Conservation (phyloP, 352 stramenopile genomes). For the Halophytophthora polymorphica region DNA sequence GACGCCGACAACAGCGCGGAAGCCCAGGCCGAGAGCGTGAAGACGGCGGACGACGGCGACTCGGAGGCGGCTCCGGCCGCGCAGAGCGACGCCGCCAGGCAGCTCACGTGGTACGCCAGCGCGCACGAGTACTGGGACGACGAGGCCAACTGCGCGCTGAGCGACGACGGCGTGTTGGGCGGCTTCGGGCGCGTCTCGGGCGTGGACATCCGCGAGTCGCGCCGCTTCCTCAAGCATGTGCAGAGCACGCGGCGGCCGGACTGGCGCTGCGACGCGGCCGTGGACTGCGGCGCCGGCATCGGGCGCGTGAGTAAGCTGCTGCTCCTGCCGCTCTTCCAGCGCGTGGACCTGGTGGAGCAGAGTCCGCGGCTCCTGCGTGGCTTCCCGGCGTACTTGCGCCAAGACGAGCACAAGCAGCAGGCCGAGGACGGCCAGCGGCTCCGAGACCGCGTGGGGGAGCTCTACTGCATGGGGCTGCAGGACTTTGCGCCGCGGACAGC, state of each 20-base stretch:
- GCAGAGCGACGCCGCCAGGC: constrained; percentile 2
- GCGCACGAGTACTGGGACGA: constrained; percentile 85
- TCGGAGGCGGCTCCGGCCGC: background rate
- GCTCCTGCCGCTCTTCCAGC: constrained; percentile 83
- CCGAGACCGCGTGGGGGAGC: constrained; percentile 52
- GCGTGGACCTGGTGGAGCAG: constrained; percentile 94
- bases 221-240: constrained; percentile 49
- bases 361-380: constrained; percentile 88
- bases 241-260: constrained; percentile 35
- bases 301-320: constrained; percentile 94
- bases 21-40: constrained; percentile 4
- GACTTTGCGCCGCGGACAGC: constrained; percentile 70
- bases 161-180: constrained; percentile 93
- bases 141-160: constrained; percentile 89
- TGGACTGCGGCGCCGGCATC: constrained; percentile 91
- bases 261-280: constrained; percentile 42
- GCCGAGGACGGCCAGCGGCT: constrained; percentile 7
- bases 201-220: constrained; percentile 77
- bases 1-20: constrained; percentile 18
- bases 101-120: constrained; percentile 65
- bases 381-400: constrained; percentile 87
- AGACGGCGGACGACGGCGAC: background rate
- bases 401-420: constrained; percentile 22
- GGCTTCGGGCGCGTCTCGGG: constrained; percentile 85
- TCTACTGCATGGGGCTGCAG: constrained; percentile 92